Percentiles rank a stretch among this genome's conserved stretches.
Evolutionary conservation across 2,329 filamentous ascomycete genomes (phyloP).

Genomic region (Coniochaeta sp.): DNA sequence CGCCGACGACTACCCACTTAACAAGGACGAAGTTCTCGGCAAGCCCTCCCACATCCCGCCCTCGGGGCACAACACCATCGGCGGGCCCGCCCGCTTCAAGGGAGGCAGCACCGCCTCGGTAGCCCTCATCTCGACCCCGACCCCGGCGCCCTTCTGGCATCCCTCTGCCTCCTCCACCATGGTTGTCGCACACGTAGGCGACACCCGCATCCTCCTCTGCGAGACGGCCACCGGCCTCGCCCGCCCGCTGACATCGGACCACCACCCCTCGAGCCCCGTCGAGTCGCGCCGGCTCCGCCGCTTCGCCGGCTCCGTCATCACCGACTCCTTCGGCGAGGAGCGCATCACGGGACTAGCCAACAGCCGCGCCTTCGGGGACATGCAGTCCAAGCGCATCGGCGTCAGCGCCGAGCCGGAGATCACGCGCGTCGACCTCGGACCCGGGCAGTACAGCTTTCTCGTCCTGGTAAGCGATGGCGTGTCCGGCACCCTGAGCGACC

Average conservation of each 20-base stretch:
- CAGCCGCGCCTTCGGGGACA: conserved; percentile 89
- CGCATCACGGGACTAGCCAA: conserved; percentile 91
- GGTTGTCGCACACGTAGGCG: conserved; percentile 84
- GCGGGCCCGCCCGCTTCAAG: conserved; percentile 73
- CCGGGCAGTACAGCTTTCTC: conserved; percentile 83
- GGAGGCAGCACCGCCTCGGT: conserved; percentile 90
- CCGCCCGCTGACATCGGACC: conserved; percentile 78
- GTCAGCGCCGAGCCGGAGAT: conserved; percentile 93
- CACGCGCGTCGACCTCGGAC: conserved; percentile 66
- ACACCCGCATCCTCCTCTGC: conserved; percentile 86
- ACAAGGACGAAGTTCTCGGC: conserved; percentile 77
- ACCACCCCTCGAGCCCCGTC: conserved; percentile 81
- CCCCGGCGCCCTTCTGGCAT: conserved; percentile 91
- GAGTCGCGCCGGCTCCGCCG: conserved; percentile 79
- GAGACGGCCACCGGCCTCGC: conserved; percentile 76
- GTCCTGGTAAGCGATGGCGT: conserved; percentile 87
- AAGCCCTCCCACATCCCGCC: conserved; percentile 44
- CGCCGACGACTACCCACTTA: conserved; percentile 69
- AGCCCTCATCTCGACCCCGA: conserved; percentile 86
- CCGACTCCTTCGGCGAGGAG: conserved; percentile 95
- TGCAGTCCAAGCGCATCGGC: conserved; percentile 83
- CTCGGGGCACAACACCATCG: conserved; percentile 53
- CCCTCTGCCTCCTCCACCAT: conserved; percentile 78
- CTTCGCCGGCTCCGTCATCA: conserved; percentile 76
- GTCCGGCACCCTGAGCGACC: conserved; percentile 76